A percentile compares a stretch with the other conserved stretches of the same genome.
phyloP scores from a whole-genome alignment of 495 filamentous ascomycete species.

The Daldinia concentrica region DNA sequence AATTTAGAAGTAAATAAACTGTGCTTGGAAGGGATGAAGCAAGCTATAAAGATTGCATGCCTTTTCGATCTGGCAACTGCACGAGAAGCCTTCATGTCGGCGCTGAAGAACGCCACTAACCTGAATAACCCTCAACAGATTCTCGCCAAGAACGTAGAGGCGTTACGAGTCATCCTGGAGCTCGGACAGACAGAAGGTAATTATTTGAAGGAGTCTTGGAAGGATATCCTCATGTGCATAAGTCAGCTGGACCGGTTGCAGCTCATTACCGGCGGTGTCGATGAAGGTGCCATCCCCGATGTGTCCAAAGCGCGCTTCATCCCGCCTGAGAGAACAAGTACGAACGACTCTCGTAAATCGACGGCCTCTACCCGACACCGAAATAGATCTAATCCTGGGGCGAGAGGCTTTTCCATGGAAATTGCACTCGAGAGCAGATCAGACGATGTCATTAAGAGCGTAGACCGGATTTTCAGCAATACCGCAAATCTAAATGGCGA shows the following conservation, averaged over 20 bases:
- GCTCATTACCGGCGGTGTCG: slow-evolving; percentile 91
- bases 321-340: slow-evolving; percentile 59
- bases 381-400: slow-evolving; percentile 69
- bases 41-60: slow-evolving; percentile 91
- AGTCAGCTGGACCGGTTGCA: slow-evolving; percentile 96
- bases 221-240: slow-evolving; percentile 93
- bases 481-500: slow-evolving; percentile 92
- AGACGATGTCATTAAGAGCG: slow-evolving; percentile 87
- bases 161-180: slow-evolving; percentile 87
- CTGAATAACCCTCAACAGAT: slow-evolving; percentile 95
- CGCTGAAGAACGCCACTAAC: slow-evolving; percentile 91
- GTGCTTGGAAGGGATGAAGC: slow-evolving; percentile 94
- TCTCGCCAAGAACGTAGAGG: slow-evolving; percentile 95
- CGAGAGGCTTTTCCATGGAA: slow-evolving; percentile 78
- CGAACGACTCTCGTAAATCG: slow-evolving; percentile 67
- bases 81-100: slow-evolving; percentile 91
- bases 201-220: slow-evolving; percentile 86
- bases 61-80: slow-evolving; percentile 91
- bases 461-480: slow-evolving; percentile 95
- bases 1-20: slow-evolving; percentile 89
- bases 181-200: slow-evolving; percentile 93
- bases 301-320: slow-evolving; percentile 84
- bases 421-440: slow-evolving; percentile 92
- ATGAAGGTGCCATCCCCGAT: slow-evolving; percentile 91
- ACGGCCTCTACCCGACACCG: slow-evolving; percentile 72